Percentiles rank a stretch among this genome's conserved stretches.
Conservation (phyloP, 2,329 filamentous ascomycete species). For the Myriosclerotinia duriaeana region DNA sequence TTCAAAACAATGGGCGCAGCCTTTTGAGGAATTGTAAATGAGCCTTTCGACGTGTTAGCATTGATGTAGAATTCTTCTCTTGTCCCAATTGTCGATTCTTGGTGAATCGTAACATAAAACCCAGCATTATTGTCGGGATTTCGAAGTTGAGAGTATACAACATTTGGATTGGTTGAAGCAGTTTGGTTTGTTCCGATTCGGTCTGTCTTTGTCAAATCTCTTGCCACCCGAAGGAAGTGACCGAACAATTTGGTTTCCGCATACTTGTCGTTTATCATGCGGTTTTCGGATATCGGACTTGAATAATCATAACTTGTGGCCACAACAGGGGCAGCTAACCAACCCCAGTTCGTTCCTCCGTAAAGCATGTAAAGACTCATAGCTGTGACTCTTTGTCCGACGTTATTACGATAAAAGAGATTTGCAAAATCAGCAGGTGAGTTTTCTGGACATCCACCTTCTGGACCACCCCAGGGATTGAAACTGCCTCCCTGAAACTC, state of each 20-base stretch:
- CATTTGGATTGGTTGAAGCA: slow-evolving; percentile 51
- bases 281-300: slow-evolving; percentile 50
- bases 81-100: slow-evolving; percentile 51
- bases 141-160: slow-evolving; percentile 56
- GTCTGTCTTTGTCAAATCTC: slow-evolving; percentile 56
- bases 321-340: slow-evolving; percentile 58
- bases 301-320: slow-evolving; percentile 64
- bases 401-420: slow-evolving; percentile 62
- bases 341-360: slow-evolving; percentile 60
- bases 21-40: slow-evolving; percentile 54
- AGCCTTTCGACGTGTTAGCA: slow-evolving; percentile 56
- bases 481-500: slow-evolving; percentile 62
- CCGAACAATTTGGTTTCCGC: slow-evolving; percentile 63
- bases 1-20: slow-evolving; percentile 52
- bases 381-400: slow-evolving; percentile 58
- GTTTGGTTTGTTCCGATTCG: slow-evolving; percentile 49
- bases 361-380: slow-evolving; percentile 65
- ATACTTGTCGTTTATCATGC: slow-evolving; percentile 58
- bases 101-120: slow-evolving; percentile 60
- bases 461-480: slow-evolving; percentile 61
- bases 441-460: slow-evolving; percentile 46
- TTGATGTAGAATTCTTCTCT: slow-evolving; percentile 54
- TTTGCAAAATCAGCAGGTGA: slow-evolving; percentile 61
- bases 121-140: slow-evolving; percentile 55
- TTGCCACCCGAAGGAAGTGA: slow-evolving; percentile 58